Conservation (phyloP, 495 filamentous ascomycete species). For the Apiosordaria backusii region DNA sequence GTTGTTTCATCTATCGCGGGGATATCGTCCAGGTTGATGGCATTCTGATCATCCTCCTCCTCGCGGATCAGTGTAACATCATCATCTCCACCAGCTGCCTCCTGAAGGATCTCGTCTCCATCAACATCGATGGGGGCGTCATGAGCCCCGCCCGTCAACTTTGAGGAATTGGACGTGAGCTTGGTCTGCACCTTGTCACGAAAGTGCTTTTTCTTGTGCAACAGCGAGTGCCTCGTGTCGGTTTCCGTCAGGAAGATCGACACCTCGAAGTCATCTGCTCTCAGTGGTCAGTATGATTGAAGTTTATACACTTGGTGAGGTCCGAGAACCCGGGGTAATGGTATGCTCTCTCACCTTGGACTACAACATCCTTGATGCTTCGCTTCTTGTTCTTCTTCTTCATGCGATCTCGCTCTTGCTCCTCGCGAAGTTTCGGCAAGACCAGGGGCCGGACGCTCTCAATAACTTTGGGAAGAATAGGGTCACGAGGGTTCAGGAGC, state of each 20-base stretch:
- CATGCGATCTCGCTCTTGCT: conserved; percentile 62
- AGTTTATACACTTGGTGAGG: background rate
- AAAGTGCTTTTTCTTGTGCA: conserved; percentile 77
- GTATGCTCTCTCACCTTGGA: conserved; percentile 57
- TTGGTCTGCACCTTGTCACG: conserved; percentile 50
- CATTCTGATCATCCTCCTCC: conserved; percentile 39
- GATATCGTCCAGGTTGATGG: conserved; percentile 42
- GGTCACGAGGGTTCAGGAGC: conserved; percentile 70
- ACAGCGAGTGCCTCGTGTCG: conserved; percentile 79
- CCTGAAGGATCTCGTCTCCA: conserved; percentile 18
- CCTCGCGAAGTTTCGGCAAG: conserved; percentile 84
- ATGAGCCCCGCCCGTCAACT: conserved; percentile 51
- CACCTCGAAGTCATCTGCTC: conserved; percentile 87
- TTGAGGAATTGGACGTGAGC: conserved; percentile 55
- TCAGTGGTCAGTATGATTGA: conserved; percentile 2
- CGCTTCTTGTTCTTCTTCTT: conserved; percentile 62
- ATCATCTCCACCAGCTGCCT: conserved; percentile 38
- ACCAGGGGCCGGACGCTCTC: conserved; percentile 78
- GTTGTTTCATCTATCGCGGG: conserved; percentile 38
- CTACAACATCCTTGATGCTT: conserved; percentile 82
- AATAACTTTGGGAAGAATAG: conserved; percentile 76
- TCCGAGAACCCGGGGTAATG: background rate
- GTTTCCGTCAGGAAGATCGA: conserved; percentile 88
- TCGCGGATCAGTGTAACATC: conserved; percentile 36
- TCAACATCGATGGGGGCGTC: conserved; percentile 48